Evolutionary conservation across 139 green algal genomes (phyloP), one percentile per base, ranked within the genome.

Genomic region (Chlorella sp.): DNA sequence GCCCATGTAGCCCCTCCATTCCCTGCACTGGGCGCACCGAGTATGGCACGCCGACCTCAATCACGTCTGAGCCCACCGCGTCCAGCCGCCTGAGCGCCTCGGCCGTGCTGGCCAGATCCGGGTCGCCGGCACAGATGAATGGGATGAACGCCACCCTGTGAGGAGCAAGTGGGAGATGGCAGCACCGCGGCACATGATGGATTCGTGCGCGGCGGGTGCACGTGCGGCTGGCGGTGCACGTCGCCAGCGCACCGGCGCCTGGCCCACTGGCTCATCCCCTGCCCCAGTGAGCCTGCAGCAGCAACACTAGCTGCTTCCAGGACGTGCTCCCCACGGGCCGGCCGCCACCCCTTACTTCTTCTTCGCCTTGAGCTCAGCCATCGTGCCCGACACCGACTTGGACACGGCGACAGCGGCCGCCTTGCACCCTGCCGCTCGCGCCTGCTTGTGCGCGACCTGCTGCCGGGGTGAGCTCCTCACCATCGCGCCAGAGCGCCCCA

Each of bases 101-200:
- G 2, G 84, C 83, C 20, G 95, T 99, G 27, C 90, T 97, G 0
- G 87, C 85, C 14, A 97, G 81, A 82, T 96, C 85, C 2, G 96
- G 96, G 69, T 99, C 95, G 22, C 95, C 93, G n/a, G 94, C 94
- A 27, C 87, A 79, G 62, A 98, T 83, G 88, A 98, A 98, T 30
- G 94, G 94, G 35, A 98, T 96, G 72, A 98, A 93, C 1, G 94
- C 94, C 23, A 83, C 69, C 80, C 87, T 96, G 85, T 49, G 29
- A 1, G 60, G 3, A 33, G 59, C 29, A 64, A 17, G 20, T n/a
- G n/a, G n/a, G n/a, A n/a, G n/a, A n/a, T n/a, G n/a, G n/a, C n/a
- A n/a, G n/a, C n/a, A n/a, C n/a, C n/a, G n/a, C n/a, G n/a, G n/a
- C n/a, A n/a, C n/a, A n/a, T n/a, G n/a, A n/a, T n/a, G n/a, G n/a